Evolutionary conservation across 2,329 filamentous ascomycete species (phyloP).

Genomic region (Incumbomyces delicatus): DNA sequence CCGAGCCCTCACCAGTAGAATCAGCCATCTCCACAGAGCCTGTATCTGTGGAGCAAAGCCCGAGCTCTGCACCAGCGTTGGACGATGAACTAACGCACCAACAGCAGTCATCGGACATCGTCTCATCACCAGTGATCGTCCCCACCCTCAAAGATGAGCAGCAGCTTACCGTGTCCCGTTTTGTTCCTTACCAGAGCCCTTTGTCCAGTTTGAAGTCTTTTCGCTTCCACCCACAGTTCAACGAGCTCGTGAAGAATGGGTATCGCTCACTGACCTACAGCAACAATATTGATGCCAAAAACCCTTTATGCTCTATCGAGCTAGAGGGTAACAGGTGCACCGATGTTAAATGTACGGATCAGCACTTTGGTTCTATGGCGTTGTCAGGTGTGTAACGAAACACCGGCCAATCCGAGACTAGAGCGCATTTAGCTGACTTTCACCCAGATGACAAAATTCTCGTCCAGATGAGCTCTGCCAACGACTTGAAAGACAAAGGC

Average conservation of each 20-base stretch:
- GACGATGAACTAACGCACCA: conserved; percentile 1
- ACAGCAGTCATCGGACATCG: background rate
- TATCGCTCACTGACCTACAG: conserved; percentile 88
- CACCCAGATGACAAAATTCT: conserved; percentile 42
- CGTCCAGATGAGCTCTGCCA: conserved; percentile 38
- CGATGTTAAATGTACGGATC: conserved; percentile 59
- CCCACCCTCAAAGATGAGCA: background rate
- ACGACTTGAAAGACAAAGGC: conserved; percentile 36
- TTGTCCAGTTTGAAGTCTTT: conserved; percentile 76
- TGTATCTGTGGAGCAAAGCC: background rate
- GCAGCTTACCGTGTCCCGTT: conserved; percentile 22
- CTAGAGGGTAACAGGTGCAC: conserved; percentile 62
- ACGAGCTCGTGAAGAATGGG: conserved; percentile 59
- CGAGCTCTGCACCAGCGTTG: background rate
- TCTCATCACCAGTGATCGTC: background rate
- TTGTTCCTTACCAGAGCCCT: conserved; percentile 70
- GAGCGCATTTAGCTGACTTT: conserved; percentile 6
- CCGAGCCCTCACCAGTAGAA: background rate
- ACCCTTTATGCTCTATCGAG: conserved; percentile 68
- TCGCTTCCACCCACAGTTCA: conserved; percentile 76
- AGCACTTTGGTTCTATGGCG: conserved; percentile 70
- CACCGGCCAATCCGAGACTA: background rate
- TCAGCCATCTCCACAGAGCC: background rate
- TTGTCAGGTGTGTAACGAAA: conserved; percentile 56
- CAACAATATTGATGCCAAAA: conserved; percentile 71